phyloP scores from a whole-genome alignment of 2,329 filamentous ascomycete species.

The Fusarium palustre region DNA sequence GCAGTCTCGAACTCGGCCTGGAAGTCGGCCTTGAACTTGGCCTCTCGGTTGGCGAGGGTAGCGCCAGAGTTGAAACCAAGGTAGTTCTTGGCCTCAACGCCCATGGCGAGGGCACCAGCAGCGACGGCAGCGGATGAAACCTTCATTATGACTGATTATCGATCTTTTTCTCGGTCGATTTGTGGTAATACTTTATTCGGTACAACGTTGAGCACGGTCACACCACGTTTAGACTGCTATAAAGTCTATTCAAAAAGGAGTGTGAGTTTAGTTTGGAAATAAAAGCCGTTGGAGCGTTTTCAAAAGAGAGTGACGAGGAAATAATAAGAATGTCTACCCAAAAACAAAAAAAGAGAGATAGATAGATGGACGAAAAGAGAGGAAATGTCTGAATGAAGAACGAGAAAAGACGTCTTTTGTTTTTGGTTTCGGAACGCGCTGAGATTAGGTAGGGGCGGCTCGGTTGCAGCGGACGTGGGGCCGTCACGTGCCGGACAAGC shows the following conservation, averaged over 20 bases:
- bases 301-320: constrained; percentile 45
- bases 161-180: constrained; percentile 30
- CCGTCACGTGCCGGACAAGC: constrained; percentile 38
- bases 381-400: constrained; percentile 26
- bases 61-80: constrained; percentile 66
- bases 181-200: constrained; percentile 25
- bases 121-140: constrained; percentile 52
- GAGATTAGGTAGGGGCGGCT: constrained; percentile 40
- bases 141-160: constrained; percentile 56
- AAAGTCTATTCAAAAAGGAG: constrained; percentile 34
- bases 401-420: constrained; percentile 27
- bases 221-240: constrained; percentile 17
- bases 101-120: constrained; percentile 55
- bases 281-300: constrained; percentile 27
- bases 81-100: constrained; percentile 60
- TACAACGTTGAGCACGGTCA: constrained; percentile 33
- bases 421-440: constrained; percentile 41
- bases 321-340: constrained; percentile 39
- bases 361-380: constrained; percentile 28
- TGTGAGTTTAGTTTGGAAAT: constrained; percentile 32
- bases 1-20: constrained; percentile 59
- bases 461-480: constrained; percentile 18
- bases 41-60: constrained; percentile 59
- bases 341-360: constrained; percentile 8
- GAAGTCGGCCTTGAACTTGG: constrained; percentile 66